Base-by-base conservation (phyloP, 805 yeast genomes). In the Wickerhamomyces silvicola region DNA sequence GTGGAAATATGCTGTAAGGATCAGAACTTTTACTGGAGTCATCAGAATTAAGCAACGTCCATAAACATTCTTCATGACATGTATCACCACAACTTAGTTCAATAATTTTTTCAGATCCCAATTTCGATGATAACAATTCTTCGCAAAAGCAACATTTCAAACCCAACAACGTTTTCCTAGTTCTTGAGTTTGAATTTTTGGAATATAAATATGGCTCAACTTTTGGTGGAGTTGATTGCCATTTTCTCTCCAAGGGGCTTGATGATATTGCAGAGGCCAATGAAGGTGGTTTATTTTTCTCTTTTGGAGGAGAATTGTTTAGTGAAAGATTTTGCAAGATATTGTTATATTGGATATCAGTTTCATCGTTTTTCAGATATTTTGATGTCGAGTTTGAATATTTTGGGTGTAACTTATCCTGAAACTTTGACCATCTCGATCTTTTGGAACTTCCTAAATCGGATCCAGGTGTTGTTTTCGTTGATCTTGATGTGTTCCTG, bases 31-130 rank as follows among this genome's bases (percentile, higher is more conserved):
- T 15, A 12, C 10, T 10, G 19, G 9, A 7, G 9, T 24, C 11
- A 2, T 38, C 21, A 7, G 36, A 36, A 19, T 34, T 30, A 2
- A 50, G 31, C 13, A 49, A 14, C 6, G 62, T 34, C 27, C 46
- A 47, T 18, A 68, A 54, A 38, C 75, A 69, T 32, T 68, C 68
- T 25, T 64, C 68, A 39, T 69, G 75, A 23, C 67, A 54, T 15
- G 54, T 50, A 37, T 68, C 69, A 7, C 70, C 72, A 48, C 75
- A 69, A 9, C 42, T 47, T 19, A 69, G 46, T 24, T 57, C 57
- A 18, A 69, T 48, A 10, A 64, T 41, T 27, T 46, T 51, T 43
- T 69, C 75, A 13, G 39, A 36, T 3, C 43, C 46, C 11, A 69
- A 45, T 23, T 57, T 64, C 10, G 62, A 52, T 11, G 59, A 50